Evolutionary conservation across 768 basidiomycete genomes (phyloP), one percentile per base, ranked within the genome.

Genomic region (Hericium rajendrae): DNA sequence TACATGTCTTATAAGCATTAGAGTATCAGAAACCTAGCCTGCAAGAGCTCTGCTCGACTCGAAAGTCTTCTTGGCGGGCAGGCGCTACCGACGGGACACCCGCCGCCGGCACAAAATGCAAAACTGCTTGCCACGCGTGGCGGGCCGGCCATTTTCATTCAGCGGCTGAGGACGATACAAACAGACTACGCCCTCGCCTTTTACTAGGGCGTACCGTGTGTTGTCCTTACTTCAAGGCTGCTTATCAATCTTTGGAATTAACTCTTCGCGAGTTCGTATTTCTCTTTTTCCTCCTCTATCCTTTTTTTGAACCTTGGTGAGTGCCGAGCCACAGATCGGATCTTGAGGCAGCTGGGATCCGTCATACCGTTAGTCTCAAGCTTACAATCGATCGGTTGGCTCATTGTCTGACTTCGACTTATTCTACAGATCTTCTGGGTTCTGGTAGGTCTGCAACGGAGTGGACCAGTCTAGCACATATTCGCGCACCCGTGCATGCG

Each of bases 161-260:
- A 18, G 61, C 57, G 52, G 60, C 15, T 51, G 62, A 38, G 53
- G 54, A 46, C 48, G 48, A 28, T 22, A 55, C 60, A 61, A 61
- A 22, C 12, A 16, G 4, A 78, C 74, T 78, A 78, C 75, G 76
- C 80, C 79, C 80, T 81, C 79, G 78, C 80, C 79, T 81, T 81
- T 81, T 80, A 81, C 80, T 80, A 81, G 80, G 78, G 79, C 75
- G 75, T 78, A 79, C 80, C 74, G 79, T 80, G 78, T 77, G 68
- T 66, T 69, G 69, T 72, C 74, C 18, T 50, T 53, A 0, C 10
- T 12, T 2, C 2, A 53, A 60, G 59, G 39, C 57, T 56, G 50
- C 60, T 40, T n/a, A 2, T 1, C 52, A 56, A 59, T 61, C 54
- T 63, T 63, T 61, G 57, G 60, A 48, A 46, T 15, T 41, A 39